phyloP scores from a whole-genome alignment of 352 stramenopile species.

The Pythium chondricola region DNA sequence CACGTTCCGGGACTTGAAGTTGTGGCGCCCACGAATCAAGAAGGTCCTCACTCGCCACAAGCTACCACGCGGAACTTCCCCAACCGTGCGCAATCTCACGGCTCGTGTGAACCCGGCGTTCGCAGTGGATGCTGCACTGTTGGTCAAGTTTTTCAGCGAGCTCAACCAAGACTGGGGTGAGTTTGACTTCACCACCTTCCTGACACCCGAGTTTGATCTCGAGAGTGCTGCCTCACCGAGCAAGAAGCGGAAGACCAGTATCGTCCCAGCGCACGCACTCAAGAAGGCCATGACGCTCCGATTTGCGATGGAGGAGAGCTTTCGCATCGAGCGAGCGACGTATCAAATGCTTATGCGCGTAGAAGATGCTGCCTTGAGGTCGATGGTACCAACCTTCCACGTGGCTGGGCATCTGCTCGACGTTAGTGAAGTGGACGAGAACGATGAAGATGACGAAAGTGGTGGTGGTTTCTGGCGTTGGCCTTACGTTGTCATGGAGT shows the following conservation, averaged over 20 bases:
- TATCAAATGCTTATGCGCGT: slow-evolving; percentile 45
- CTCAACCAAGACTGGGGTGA: slow-evolving; percentile 81
- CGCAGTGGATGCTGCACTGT: slow-evolving; percentile 40
- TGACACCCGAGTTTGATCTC: slow-evolving; percentile 40
- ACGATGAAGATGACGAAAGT: slow-evolving; percentile 46
- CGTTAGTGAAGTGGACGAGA: slow-evolving; percentile 58
- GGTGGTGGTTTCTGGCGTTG: slow-evolving; percentile 74
- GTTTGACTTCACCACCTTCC: slow-evolving; percentile 63
- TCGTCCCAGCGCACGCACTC: slow-evolving; percentile 43
- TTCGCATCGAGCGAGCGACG: slow-evolving; percentile 47
- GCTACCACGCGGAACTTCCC: slow-evolving; percentile 3
- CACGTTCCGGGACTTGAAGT: slow-evolving; percentile 49
- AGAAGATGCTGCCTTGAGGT: slow-evolving; percentile 11
- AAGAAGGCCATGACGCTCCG: slow-evolving; percentile 53
- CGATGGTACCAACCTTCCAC: slow-evolving; percentile 42
- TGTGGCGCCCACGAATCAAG: slow-evolving; percentile 53
- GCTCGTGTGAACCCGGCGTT: slow-evolving; percentile 78
- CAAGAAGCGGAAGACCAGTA: slow-evolving; percentile 40
- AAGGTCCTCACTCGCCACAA: slow-evolving; percentile 49
- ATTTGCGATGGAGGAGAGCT: slow-evolving; percentile 73
- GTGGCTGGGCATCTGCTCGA: slow-evolving; percentile 46
- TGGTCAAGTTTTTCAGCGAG: slow-evolving; percentile 84
- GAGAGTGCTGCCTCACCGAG: slow-evolving; percentile 8
- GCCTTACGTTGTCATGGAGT: slow-evolving; percentile 78
- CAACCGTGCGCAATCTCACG: slow-evolving; percentile 55